A percentile compares a stretch with the other conserved stretches of the same genome.
Conservation (phyloP, 208 protist species). For the Acanthamoeba lenticulata region DNA sequence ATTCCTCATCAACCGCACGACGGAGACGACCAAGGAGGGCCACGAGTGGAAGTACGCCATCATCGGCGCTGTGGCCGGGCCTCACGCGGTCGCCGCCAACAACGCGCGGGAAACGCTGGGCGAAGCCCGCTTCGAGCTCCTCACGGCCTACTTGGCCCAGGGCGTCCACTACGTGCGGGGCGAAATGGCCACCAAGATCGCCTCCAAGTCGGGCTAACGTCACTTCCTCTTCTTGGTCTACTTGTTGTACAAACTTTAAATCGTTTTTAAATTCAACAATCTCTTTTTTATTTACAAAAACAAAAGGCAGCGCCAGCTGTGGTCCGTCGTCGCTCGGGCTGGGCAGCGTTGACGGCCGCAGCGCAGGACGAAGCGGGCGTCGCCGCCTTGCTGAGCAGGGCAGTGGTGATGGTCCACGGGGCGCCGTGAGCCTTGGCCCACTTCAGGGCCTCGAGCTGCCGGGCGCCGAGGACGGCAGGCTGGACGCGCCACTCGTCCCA, state of each 20-base stretch:
- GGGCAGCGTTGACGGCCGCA: too few species aligned
- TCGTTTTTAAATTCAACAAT: too few species aligned
- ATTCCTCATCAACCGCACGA: constrained; percentile 38
- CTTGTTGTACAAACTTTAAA: not conserved
- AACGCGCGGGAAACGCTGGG: not conserved
- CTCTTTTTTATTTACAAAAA: too few species aligned
- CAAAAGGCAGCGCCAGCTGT: too few species aligned
- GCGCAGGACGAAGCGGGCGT: too few species aligned
- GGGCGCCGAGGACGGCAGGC: too few species aligned
- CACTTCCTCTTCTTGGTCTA: not conserved
- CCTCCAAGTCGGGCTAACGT: constrained; percentile 11
- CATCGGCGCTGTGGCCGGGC: not conserved
- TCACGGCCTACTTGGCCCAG: not conserved
- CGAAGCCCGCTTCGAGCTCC: not conserved
- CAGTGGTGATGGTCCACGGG: too few species aligned
- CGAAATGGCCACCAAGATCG: constrained; percentile 7
- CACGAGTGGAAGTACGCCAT: constrained; percentile 64
- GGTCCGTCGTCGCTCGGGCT: too few species aligned
- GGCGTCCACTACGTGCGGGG: not conserved
- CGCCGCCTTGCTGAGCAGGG: too few species aligned
- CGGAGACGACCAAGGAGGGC: constrained; percentile 53
- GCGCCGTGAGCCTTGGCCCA: too few species aligned
- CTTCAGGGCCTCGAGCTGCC: too few species aligned
- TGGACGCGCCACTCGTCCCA: too few species aligned
- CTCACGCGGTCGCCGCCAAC: not conserved